Conservation (phyloP, 345 rosid genomes). For the Sapria himalayana region DNA sequence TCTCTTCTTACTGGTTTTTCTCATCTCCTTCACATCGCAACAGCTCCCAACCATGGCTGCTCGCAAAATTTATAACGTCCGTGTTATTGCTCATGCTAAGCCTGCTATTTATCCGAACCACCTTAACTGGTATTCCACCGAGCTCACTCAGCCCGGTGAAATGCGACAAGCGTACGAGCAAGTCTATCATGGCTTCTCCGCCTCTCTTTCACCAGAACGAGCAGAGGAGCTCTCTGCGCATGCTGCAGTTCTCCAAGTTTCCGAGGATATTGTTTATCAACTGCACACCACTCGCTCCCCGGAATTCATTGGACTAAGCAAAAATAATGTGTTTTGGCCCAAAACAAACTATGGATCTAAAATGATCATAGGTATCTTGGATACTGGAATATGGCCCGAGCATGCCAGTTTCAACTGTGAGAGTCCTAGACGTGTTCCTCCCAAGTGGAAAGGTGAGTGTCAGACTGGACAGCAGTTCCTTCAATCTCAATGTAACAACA, state of each 20-base stretch:
- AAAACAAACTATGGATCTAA: conserved; percentile 15
- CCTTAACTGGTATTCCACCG: conserved; percentile 15
- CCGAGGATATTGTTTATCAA: conserved; percentile 6
- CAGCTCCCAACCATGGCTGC: no score
- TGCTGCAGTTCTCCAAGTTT: conserved; percentile 13
- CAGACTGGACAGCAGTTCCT: conserved; percentile 19
- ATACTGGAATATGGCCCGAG: conserved; percentile 24
- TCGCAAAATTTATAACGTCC: no score
- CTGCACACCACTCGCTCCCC: conserved; percentile 13
- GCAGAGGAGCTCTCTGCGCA: conserved; percentile 5
- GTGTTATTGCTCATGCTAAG: no score
- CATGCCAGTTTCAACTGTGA: conserved; percentile 15
- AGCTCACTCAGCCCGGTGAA: conserved; percentile 8
- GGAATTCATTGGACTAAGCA: conserved; percentile 11
- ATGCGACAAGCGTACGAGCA: conserved; percentile 6
- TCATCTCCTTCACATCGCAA: no score
- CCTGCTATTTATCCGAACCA: no score
- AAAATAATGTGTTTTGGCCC: conserved; percentile 10
- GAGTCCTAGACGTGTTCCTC: conserved; percentile 12
- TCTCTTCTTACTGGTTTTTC: no score
- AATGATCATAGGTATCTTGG: conserved; percentile 17
- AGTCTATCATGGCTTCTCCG: conserved; percentile 13
- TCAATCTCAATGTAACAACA: conserved; percentile 22
- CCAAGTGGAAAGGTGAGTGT: conserved; percentile 25
- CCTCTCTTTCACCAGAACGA: conserved; percentile 8